Evolutionary conservation across 768 basidiomycete species (phyloP), one percentile per base, ranked within the genome.

Genomic region (Leccinum subgranulosum): DNA sequence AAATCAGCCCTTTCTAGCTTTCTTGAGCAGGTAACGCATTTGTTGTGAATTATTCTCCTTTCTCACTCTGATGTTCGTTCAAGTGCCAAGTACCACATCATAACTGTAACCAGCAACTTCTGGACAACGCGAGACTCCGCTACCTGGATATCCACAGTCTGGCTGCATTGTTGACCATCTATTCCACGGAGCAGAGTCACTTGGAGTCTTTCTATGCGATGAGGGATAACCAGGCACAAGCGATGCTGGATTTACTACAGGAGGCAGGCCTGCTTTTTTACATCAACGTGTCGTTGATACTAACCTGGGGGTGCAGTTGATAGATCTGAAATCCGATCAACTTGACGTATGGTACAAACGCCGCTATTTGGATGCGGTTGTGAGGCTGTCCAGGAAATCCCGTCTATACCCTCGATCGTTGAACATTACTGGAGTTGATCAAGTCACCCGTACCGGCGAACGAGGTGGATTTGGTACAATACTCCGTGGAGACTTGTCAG

Each of bases 391-490:
- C 14, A 63, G 66, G 39, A 65, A 66, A 57, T 66, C 73, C 11
- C 59, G 66, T 34, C 55, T 63, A 14, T 69, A 70, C 29, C 74
- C 73, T 21, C 59, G 12, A 55, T 61, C 62, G n/a, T 56, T 74
- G 29, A 60, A 58, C 23, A 66, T 72, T 46, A 53, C 34, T 1
- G 62, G 60, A 6, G 64, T 62, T 6, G 61, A 63, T 6, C 49
- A 61, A 33, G 46, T 59, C 6, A 19, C 25, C 21, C 41, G 47
- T 17, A 65, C 68, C 2, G 49, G 57, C 6, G 59, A 64, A 10
- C 58, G 58, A 29, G 74, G 74, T 34, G 69, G 68, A 3, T 77
- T 70, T 56, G 74, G 74, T 36, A 64, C 69, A 49, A 69, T 74
- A 52, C 73, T 64, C 51, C 64, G 66, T 28, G 73, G 73, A 14